Evolutionary conservation across 768 basidiomycete genomes (phyloP).

Genomic region (Fomitopsis pulvina): DNA sequence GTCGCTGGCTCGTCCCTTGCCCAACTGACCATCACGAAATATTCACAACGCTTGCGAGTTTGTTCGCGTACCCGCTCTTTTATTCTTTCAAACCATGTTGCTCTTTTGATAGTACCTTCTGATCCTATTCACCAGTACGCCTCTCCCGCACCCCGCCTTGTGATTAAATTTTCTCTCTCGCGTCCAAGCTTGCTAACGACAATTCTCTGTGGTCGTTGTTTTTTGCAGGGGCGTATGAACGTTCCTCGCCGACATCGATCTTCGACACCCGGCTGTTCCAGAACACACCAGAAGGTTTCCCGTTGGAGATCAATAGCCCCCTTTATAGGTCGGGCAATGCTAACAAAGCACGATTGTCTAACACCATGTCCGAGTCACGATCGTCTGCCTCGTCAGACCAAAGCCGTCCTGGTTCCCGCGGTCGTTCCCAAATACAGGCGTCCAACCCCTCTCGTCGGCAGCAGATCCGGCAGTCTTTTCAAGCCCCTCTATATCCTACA

Average conservation of each 20-base stretch:
- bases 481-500: slow-evolving; percentile 8
- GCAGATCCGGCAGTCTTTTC: slow-evolving; percentile 15
- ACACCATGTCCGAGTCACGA: slow-evolving; percentile 18
- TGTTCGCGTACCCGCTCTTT: slow-evolving; percentile 1
- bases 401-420: slow-evolving; percentile 14
- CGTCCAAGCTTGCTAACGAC: slow-evolving; percentile 1
- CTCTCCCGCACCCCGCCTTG: slow-evolving; percentile 5
- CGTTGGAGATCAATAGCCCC: slow-evolving; percentile 10
- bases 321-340: slow-evolving; percentile 16
- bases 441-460: slow-evolving; percentile 18
- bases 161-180: slow-evolving; percentile 6
- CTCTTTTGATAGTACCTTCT: slow-evolving; percentile 13
- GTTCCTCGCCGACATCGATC: slow-evolving; percentile 8
- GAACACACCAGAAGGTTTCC: slow-evolving; percentile 17
- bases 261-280: slow-evolving; percentile 12
- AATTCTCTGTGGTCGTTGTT: neutral
- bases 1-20: slow-evolving; percentile 10
- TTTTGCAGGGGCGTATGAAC: slow-evolving; percentile 15
- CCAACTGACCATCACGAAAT: slow-evolving; percentile 2
- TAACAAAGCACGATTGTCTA: slow-evolving; percentile 8
- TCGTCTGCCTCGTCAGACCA: slow-evolving; percentile 14
- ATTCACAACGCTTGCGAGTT: neutral
- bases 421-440: slow-evolving; percentile 12
- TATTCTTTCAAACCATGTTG: slow-evolving; percentile 14
- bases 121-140: slow-evolving; percentile 10